phyloP scores from a whole-genome alignment of 2,329 filamentous ascomycete species.

The Fusarium liriodendri region DNA sequence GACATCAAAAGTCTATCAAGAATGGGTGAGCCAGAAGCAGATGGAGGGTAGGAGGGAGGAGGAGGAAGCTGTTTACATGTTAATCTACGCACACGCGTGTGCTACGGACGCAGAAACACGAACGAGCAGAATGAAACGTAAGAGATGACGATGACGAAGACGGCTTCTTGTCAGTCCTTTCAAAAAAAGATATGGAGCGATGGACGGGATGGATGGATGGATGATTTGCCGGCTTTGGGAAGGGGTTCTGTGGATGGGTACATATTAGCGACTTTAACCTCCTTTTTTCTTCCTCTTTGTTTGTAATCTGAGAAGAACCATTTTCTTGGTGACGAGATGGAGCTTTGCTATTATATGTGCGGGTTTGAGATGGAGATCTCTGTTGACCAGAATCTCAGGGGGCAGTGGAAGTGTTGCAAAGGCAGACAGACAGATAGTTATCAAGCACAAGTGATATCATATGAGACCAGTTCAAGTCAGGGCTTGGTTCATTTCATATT shows the following conservation, averaged over 20 bases:
- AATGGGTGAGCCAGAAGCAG: slow-evolving; percentile 19
- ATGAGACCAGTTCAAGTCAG: background rate
- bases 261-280: slow-evolving; percentile 39
- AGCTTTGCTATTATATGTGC: background rate
- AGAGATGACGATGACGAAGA: slow-evolving; percentile 40
- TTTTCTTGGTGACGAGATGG: slow-evolving; percentile 16
- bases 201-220: slow-evolving; percentile 25
- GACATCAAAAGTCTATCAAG: slow-evolving; percentile 20
- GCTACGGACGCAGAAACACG: slow-evolving; percentile 6
- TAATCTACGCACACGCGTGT: slow-evolving; percentile 3
- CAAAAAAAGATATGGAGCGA: background rate
- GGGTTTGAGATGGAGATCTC: background rate
- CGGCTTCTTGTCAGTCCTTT: slow-evolving; percentile 25
- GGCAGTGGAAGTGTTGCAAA: background rate
- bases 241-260: slow-evolving; percentile 24
- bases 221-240: slow-evolving; percentile 30
- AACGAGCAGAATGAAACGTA: slow-evolving; percentile 38
- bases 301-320: slow-evolving; percentile 24
- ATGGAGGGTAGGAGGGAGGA: background rate
- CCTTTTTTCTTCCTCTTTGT: slow-evolving; percentile 30
- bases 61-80: slow-evolving; percentile 9
- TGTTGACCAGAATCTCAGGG: slow-evolving; percentile 16
- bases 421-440: background rate
- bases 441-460: background rate
- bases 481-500: background rate